These are phyloP conservation scores for Peterozyma xylosa DNA, from an alignment of 805 yeast species.

Conservation along the genomic window DNA sequence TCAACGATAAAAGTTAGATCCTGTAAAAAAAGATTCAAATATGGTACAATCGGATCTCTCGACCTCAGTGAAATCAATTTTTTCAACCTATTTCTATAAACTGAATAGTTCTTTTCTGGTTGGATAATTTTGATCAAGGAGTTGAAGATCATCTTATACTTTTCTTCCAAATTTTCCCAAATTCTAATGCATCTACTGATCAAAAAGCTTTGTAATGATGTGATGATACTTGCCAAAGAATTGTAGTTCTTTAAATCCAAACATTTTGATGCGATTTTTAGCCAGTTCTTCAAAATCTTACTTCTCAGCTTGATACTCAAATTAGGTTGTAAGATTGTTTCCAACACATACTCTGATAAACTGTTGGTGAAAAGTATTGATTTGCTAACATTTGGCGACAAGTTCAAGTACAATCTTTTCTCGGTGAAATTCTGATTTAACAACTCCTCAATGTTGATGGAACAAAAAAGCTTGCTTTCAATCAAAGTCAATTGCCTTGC, in stretches of 20 bases:
- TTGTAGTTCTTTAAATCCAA: conserved; percentile 69
- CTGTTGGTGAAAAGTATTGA: conserved; percentile 65
- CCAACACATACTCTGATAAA: conserved; percentile 65
- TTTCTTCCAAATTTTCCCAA: conserved; percentile 50
- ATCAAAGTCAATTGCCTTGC: conserved; percentile 73
- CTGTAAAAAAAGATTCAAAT: conserved; percentile 65
- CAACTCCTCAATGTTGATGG: conserved; percentile 58
- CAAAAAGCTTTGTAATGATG: conserved; percentile 66
- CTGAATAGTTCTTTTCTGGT: conserved; percentile 66
- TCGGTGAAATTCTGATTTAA: conserved; percentile 57
- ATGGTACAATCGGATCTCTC: conserved; percentile 64
- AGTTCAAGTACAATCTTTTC: conserved; percentile 46
- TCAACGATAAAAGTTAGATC: conserved; percentile 78
- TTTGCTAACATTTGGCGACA: conserved; percentile 57
- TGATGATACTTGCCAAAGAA: conserved; percentile 72
- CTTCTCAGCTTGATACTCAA: conserved; percentile 41
- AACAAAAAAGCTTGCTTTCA: conserved; percentile 59
- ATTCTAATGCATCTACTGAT: conserved; percentile 53
- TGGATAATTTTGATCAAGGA: conserved; percentile 63
- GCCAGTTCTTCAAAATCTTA: conserved; percentile 58
- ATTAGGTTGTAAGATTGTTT: conserved; percentile 52
- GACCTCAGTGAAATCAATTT: conserved; percentile 43
- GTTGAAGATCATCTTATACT: conserved; percentile 54
- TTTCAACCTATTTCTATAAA: conserved; percentile 57
- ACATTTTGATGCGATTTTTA: conserved; percentile 66